Evolutionary conservation across 768 basidiomycete species (phyloP), one percentile per base, ranked within the genome.

Genomic region (Hypholoma fasciculare): DNA sequence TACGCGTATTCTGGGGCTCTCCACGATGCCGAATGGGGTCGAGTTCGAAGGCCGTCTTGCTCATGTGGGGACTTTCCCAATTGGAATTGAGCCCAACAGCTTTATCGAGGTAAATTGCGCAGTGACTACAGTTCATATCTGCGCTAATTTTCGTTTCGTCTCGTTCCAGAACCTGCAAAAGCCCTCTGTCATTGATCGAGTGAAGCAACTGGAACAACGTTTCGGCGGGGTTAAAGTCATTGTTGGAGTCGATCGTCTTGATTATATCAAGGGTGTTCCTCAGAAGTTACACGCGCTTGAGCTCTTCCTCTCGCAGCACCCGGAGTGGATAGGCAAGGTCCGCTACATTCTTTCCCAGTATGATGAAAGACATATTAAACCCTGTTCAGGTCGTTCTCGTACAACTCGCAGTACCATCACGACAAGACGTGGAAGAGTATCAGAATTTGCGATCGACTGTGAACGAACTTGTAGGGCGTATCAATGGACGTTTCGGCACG

Each of bases 251-350:
- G 97, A 99, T 72, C 89, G 97, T 46, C 82, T 99, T 54, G 97
- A 99, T 71, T 99, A 99, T 76, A 98, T 99, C 87, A 99, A 99
- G 81, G 97, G 97, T 67, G 94, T 99, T 36, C 97, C 97, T 1
- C 97, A 99, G 72, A 99, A 99, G 75, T 75, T 99, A 49, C 94
- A 98, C 69, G 96, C 93, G 0, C 84, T 99, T 57, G 97, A 99
- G 69, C 84, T 96, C 43, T 99, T 99, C 84, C 82, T 99, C 34
- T 86, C 90, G 17, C 96, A 98, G 64, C 96, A 99, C 71, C 97
- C 97, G 4, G 97, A 99, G 74, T 98, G 96, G 96, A 94, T 98
- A 65, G 97, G 97, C 66, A 99, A 96, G 82, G 91, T 87, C 49
- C 37, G 76, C 63, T 34, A 46, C 19, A 16, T 14, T 55, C 13